phyloP scores from a whole-genome alignment of 2,329 filamentous ascomycete genomes.

The Fulvia fulva region DNA sequence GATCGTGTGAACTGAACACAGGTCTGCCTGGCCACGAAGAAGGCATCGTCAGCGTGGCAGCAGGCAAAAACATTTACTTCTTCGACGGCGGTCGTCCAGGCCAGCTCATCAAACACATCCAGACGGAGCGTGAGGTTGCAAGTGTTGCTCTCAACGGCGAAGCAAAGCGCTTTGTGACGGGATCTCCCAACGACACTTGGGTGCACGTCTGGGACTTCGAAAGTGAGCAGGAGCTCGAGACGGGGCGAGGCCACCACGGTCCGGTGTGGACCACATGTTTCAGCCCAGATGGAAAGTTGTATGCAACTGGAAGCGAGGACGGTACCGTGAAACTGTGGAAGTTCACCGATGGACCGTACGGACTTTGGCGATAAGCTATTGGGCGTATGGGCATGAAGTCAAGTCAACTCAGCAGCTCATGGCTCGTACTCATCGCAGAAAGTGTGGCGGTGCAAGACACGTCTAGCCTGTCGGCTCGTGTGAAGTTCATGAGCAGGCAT shows the following conservation, averaged over 20 bases:
- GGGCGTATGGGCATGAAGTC: not conserved
- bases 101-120: conserved; percentile 69
- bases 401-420: not conserved
- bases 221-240: conserved; percentile 76
- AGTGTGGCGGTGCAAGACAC: not conserved
- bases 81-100: conserved; percentile 73
- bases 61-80: conserved; percentile 92
- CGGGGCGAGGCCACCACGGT: conserved; percentile 94
- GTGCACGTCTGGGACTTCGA: conserved; percentile 92
- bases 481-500: not conserved
- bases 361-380: conserved; percentile 55
- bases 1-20: conserved; percentile 83
- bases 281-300: conserved; percentile 91
- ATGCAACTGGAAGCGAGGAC: conserved; percentile 94
- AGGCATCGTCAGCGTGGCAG: conserved; percentile 79
- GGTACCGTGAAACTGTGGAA: conserved; percentile 94
- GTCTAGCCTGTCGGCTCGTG: not conserved
- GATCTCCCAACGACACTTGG: conserved; percentile 90
- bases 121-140: conserved; percentile 78
- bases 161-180: conserved; percentile 79
- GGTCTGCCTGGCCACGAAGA: conserved; percentile 58
- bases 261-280: conserved; percentile 96
- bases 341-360: conserved; percentile 61
- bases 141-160: conserved; percentile 84
- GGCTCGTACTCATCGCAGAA: not conserved